These are phyloP conservation scores for Garcia nutans DNA, from an alignment of 345 rosid species.

Conservation along the genomic window DNA sequence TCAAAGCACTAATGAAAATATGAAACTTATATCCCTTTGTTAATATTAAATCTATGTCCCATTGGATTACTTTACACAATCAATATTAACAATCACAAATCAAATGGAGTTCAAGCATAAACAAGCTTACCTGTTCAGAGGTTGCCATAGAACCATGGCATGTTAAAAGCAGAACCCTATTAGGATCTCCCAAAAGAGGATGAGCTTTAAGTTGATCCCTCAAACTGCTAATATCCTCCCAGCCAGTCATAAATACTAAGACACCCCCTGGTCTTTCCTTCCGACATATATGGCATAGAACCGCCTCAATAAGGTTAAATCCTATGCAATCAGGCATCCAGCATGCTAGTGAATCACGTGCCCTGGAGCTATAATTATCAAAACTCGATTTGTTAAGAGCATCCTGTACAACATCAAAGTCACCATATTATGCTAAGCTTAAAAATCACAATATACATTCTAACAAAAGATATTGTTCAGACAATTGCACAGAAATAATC, in stretches of 20 bases:
- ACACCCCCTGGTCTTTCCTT: conserved; percentile 94
- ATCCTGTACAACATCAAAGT: conserved; percentile 52
- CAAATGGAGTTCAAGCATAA: not conserved
- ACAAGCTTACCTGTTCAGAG: conserved; percentile 70
- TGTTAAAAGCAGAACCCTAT: conserved; percentile 78
- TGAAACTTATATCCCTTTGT: not conserved
- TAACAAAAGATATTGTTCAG: not conserved
- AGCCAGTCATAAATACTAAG: conserved; percentile 96
- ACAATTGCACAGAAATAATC: not conserved
- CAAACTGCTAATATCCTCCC: conserved; percentile 95
- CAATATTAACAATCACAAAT: not conserved
- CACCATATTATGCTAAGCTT: conserved; percentile 5
- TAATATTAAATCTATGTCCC: not conserved
- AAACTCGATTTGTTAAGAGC: conserved; percentile 83
- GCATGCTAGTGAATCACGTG: conserved; percentile 80
- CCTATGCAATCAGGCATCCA: conserved; percentile 97
- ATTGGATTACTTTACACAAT: not conserved
- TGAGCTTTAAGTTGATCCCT: conserved; percentile 95
- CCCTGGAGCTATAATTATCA: conserved; percentile 76
- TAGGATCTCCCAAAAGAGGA: conserved; percentile 97
- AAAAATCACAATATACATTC: not conserved
- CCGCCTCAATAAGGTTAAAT: conserved; percentile 93
- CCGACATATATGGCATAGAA: conserved; percentile 90
- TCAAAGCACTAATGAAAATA: not conserved
- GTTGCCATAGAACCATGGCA: conserved; percentile 99